A percentile compares a stretch with the other conserved stretches of the same genome.
These are phyloP conservation scores for Dysphania ambrosioides DNA, from an alignment of 148 eudicot genomes.

Conservation along the genomic window DNA sequence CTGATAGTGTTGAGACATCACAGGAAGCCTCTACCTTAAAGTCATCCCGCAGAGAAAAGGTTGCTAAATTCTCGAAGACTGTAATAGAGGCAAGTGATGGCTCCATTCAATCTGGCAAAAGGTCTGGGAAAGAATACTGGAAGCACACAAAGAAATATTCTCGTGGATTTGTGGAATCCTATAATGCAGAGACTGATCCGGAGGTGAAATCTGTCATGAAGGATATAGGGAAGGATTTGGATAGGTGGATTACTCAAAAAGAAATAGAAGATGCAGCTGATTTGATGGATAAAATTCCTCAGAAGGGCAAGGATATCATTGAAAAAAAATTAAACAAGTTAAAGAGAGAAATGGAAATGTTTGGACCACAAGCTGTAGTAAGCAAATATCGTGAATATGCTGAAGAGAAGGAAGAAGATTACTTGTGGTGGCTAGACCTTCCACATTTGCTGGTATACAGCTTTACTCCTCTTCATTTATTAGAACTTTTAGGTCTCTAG, in stretches of 20 bases:
- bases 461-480: neutral
- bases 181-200: conserved; percentile 77
- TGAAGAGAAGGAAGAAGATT: conserved; percentile 77
- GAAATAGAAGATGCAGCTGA: conserved; percentile 75
- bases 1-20: conserved; percentile 19
- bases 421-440: conserved; percentile 96
- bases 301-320: conserved; percentile 42
- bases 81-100: conserved; percentile 86
- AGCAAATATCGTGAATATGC: conserved; percentile 81
- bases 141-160: conserved; percentile 94
- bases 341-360: conserved; percentile 85
- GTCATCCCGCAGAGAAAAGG: conserved; percentile 18
- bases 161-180: conserved; percentile 70
- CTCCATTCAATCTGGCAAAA: conserved; percentile 70
- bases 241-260: conserved; percentile 85
- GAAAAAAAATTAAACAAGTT: conserved; percentile 70
- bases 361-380: conserved; percentile 85
- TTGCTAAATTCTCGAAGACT: conserved; percentile 44
- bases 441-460: conserved; percentile 67
- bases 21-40: conserved; percentile 28
- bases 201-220: conserved; percentile 72
- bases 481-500: neutral
- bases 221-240: conserved; percentile 91
- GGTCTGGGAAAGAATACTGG: conserved; percentile 81
- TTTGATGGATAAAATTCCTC: conserved; percentile 59